Evolutionary conservation across 1,284 basidiomycete species (phyloP).

Genomic region (Ustilago cynodontis): DNA sequence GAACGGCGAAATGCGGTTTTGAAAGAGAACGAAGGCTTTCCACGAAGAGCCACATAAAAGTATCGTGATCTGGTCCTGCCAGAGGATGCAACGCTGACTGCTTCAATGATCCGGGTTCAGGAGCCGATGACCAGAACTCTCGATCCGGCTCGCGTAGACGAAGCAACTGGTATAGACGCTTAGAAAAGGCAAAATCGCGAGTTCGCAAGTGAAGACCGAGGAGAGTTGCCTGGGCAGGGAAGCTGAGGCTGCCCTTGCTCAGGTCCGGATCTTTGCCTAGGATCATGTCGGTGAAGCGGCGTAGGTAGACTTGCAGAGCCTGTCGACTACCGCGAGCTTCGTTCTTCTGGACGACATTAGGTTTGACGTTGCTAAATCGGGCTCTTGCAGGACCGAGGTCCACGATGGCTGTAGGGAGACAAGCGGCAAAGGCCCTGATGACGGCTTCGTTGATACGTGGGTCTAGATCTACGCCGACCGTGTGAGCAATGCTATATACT

Average conservation of each 20-base stretch:
- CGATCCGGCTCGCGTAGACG: conserved; percentile 22
- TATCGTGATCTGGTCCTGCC: conserved; percentile 26
- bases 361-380: conserved; percentile 16
- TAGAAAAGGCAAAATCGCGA: conserved; percentile 42
- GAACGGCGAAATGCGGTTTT: conserved; percentile 25
- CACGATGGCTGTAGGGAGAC: conserved; percentile 23
- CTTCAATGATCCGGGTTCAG: conserved; percentile 9
- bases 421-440: conserved; percentile 26
- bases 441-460: conserved; percentile 31
- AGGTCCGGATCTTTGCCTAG: conserved; percentile 35
- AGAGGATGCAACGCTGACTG: conserved; percentile 18
- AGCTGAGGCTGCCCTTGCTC: conserved; percentile 25
- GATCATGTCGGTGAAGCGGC: conserved; percentile 32
- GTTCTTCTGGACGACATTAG: conserved; percentile 33
- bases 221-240: conserved; percentile 33
- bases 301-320: conserved; percentile 26
- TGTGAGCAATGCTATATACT: conserved; percentile 26
- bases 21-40: conserved; percentile 18
- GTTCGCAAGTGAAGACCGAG: conserved; percentile 41
- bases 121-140: conserved; percentile 32
- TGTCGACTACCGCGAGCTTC: conserved; percentile 32
- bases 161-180: conserved; percentile 39
- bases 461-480: conserved; percentile 21
- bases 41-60: conserved; percentile 44
- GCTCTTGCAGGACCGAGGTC: conserved; percentile 24